Evolutionary conservation across 2,329 filamentous ascomycete genomes (phyloP), one percentile per base, ranked within the genome.

Genomic region (Neocucurbitaria cava): DNA sequence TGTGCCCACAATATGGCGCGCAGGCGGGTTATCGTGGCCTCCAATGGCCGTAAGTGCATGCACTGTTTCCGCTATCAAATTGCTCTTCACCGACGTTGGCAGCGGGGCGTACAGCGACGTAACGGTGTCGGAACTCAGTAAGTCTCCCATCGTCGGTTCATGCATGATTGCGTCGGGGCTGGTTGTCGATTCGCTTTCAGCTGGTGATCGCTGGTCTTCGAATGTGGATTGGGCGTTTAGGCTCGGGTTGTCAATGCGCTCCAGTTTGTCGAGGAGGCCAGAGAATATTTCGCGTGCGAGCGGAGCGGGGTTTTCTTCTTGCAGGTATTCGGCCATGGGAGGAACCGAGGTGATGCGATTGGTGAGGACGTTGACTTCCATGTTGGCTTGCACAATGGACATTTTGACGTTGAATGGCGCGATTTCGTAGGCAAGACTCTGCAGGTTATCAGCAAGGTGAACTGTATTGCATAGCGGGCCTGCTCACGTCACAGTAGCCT

Each of bases 321-420:
- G 85, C 7, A 89, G 84, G 67, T 90, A 90, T 56, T 86, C 86
- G 1, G 84, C 82, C 70, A 96, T 85, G 31, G 88, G 87, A 5
- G 94, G 93, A 2, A 91, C 90, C 63, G 94, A 91, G 44, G 88
- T 89, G 66, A 98, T 89, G 51, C 89, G 88, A 77, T 96, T 96
- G 24, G 91, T 95, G 52, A 98, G 82, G 28, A 92, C 87, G 61
- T 89, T 87, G 58, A 96, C 91, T 79, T 98, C 94, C 78, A 96
- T 92, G 76, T 92, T 96, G 23, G 93, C 92, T 80, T 99, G 94
- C 40, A 99, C 89, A 63, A 98, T 93, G 36, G 92, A 97, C 75
- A 98, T 86, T 76, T 94, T 96, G 79, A 98, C 87, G 77, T 97
- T 97, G 81, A 98, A 98, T 0, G 95, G 95, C 0, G 94, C 77